Evolutionary conservation across 768 basidiomycete species (phyloP).

Genomic region (Termitomyces sp.): DNA sequence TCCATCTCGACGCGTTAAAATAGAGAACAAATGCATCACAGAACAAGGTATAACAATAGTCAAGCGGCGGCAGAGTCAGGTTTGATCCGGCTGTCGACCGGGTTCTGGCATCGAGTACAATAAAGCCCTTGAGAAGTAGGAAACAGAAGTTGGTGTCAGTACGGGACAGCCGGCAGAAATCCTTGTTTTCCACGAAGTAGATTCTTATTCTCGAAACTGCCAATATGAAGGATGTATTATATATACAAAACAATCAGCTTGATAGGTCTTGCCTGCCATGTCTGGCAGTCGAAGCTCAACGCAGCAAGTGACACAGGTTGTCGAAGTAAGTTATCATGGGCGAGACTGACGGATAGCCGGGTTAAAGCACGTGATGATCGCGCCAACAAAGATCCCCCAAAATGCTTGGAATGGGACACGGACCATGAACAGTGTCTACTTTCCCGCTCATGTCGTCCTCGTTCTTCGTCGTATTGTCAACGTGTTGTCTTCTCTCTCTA

Average conservation of each 20-base stretch:
- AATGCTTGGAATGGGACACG: slow-evolving; percentile 2
- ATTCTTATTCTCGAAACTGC: background rate
- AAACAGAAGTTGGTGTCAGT: background rate
- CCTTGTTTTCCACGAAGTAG: background rate
- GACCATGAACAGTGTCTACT: slow-evolving; percentile 36
- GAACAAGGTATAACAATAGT: slow-evolving; percentile 6
- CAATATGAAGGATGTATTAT: background rate
- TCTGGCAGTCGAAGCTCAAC: background rate
- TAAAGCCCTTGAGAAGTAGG: background rate
- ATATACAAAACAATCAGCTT: background rate
- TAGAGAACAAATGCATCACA: slow-evolving; percentile 4
- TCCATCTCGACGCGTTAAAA: background rate
- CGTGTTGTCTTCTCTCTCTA: slow-evolving; percentile 61
- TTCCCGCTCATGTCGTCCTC: slow-evolving; percentile 55
- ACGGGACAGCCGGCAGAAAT: background rate
- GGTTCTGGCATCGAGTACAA: background rate
- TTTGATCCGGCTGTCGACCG: background rate
- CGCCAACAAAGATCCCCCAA: slow-evolving; percentile 2
- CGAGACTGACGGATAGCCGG: background rate
- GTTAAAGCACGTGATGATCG: slow-evolving; percentile 4
- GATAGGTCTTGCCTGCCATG: background rate
- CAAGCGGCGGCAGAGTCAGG: slow-evolving; percentile 2
- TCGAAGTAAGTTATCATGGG: background rate
- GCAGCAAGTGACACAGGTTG: too few relatives aligned
- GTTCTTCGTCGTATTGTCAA: slow-evolving; percentile 64